A percentile compares a stretch with the other conserved stretches of the same genome.
Conservation (phyloP, 352 stramenopile genomes). For the Saprolegnia diclina region DNA sequence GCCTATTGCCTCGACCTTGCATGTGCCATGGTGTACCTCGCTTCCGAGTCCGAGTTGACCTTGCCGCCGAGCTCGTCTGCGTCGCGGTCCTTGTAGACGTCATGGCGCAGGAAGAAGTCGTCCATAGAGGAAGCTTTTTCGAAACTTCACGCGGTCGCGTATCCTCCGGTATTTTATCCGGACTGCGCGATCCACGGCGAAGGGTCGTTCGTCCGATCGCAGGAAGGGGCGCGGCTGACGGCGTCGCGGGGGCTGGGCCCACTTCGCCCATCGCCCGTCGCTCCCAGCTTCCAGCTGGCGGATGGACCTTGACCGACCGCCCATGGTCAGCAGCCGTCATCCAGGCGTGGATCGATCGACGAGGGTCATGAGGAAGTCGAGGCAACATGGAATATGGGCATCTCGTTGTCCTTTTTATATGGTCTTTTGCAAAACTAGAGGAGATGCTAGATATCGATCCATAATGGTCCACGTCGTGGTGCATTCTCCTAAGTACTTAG, state of each 20-base stretch:
- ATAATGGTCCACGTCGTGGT: neutral
- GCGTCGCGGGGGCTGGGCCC: neutral
- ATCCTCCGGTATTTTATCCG: constrained; percentile 31
- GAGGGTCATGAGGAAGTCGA: no score
- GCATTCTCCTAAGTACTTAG: constrained; percentile 34
- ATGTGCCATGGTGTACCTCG: constrained; percentile 35
- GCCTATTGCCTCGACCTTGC: constrained; percentile 7
- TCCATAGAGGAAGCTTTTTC: constrained; percentile 41
- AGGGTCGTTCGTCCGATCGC: neutral
- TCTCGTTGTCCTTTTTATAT: neutral
- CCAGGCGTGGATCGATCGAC: no score
- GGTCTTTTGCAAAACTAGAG: constrained; percentile 6
- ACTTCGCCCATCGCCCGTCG: neutral
- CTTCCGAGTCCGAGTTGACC: constrained; percentile 67
- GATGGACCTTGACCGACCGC: no score
- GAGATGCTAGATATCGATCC: neutral
- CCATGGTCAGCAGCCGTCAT: no score
- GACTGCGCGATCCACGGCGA: constrained; percentile 12
- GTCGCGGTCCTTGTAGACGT: constrained; percentile 67
- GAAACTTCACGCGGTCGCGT: constrained; percentile 11
- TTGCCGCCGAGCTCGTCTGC: constrained; percentile 48
- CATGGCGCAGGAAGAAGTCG: constrained; percentile 74
- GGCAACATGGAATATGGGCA: no score
- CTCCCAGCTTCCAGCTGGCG: no score
- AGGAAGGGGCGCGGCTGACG: neutral